Evolutionary conservation across 805 yeast genomes (phyloP).

Genomic region (Barnettozyma pratensis): DNA sequence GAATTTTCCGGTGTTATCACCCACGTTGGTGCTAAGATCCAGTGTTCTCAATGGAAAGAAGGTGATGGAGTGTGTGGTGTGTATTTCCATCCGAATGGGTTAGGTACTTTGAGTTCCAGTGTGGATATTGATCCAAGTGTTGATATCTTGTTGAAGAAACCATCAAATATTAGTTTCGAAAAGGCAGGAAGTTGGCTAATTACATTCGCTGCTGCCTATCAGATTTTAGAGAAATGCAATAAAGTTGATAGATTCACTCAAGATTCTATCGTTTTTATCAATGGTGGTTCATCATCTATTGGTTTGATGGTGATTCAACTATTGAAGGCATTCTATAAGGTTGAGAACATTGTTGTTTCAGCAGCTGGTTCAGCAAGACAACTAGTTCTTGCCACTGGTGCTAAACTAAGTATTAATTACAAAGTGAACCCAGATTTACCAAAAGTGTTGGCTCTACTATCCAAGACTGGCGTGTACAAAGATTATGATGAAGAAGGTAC

Average conservation of each 20-base stretch:
- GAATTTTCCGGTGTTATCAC: slow-evolving; percentile 61
- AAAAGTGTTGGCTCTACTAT: slow-evolving; percentile 14
- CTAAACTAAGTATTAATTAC: slow-evolving; percentile 48
- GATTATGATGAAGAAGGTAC: slow-evolving; percentile 26
- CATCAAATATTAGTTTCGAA: slow-evolving; percentile 38
- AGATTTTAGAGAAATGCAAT: slow-evolving; percentile 30
- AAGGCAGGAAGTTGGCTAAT: slow-evolving; percentile 65
- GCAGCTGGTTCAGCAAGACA: slow-evolving; percentile 50
- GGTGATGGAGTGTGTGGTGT: slow-evolving; percentile 69
- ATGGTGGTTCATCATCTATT: slow-evolving; percentile 78
- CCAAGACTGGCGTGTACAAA: slow-evolving; percentile 28
- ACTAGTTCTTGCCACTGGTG: slow-evolving; percentile 45
- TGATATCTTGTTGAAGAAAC: slow-evolving; percentile 45
- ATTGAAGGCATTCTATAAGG: slow-evolving; percentile 45
- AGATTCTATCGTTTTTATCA: slow-evolving; percentile 49
- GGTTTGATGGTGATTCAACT: slow-evolving; percentile 61
- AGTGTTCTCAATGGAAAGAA: slow-evolving; percentile 33
- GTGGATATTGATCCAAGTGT: slow-evolving; percentile 46
- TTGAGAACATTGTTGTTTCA: slow-evolving; percentile 47
- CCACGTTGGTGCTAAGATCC: slow-evolving; percentile 44
- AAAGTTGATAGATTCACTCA: slow-evolving; percentile 28
- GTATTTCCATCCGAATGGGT: slow-evolving; percentile 44
- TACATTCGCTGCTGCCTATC: slow-evolving; percentile 59
- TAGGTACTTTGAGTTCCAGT: slow-evolving; percentile 56
- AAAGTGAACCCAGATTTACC: slow-evolving; percentile 20